Base-by-base conservation (phyloP, 306 rosid species). In the Glycyrrhiza uralensis region DNA sequence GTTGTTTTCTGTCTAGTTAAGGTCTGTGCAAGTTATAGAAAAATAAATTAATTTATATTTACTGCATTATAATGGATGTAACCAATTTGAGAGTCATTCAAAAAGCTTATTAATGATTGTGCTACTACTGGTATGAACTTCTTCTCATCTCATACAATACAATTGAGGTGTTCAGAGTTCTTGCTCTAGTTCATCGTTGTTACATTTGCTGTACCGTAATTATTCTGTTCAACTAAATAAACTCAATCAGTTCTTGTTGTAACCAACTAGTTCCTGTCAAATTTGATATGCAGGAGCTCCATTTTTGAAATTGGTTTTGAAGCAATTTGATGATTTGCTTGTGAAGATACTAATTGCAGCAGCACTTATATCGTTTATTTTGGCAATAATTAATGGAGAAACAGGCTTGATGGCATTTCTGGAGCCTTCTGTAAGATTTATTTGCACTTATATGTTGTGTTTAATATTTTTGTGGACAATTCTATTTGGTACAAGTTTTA, bases 241-340 rank as follows among this genome's bases (percentile, higher is more conserved):
- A 46, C 18, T 50, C 45, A 63, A 55, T 26, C 66, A 70, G 39
- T 19, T 61, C 19, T 68, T 29, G 44, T 14, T 38, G 51, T 57
- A 45, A 13, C 55, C 57, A 66, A 66, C 64, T 81, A 22, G 79
- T 69, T 71, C 63, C 45, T 67, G 35, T 76, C 35, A 60, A 52
- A 71, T 74, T 46, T 54, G 18, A 75, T 78, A 41, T 76, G 85
- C 89, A 91, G 97, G 98, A 87, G 88, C 91, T 62, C 92, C 98
- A 0, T 91, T 94, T 81, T 94, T 91, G 99, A 94, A 87, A 76
- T 81, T 94, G 85, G 97, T 94, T 68, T 78, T 91, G 85, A 91
- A 94, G 78, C 99, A 94, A 60, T 94, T 94, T 78, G 96, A 94
- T 81, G 99, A 94, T 84, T 85, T 91, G 76, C 97, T 94, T 68